A percentile compares a stretch with the other conserved stretches of the same genome.
These are phyloP conservation scores for Ganoderma resinaceum DNA, from an alignment of 1,284 basidiomycete genomes.

Conservation along the genomic window DNA sequence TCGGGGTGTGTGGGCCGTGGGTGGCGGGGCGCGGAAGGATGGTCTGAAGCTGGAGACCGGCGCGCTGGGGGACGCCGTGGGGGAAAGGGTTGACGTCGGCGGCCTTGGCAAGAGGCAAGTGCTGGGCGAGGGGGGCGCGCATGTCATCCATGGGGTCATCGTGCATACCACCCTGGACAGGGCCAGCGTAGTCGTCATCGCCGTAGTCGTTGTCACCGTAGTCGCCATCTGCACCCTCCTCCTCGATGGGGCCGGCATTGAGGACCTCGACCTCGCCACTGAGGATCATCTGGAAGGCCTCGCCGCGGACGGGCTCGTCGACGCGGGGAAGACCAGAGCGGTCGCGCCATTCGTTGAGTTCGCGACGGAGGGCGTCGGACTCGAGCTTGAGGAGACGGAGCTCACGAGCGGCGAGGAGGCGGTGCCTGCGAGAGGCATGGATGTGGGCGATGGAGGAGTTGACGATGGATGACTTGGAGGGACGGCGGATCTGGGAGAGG, in stretches of 20 bases:
- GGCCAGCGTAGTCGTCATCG: constrained; percentile 34
- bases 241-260: constrained; percentile 55
- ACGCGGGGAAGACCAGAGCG: constrained; percentile 71
- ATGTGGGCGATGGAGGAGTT: constrained; percentile 90
- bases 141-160: constrained; percentile 35
- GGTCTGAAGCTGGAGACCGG: constrained; percentile 39
- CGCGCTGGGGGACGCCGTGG: constrained; percentile 35
- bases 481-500: constrained; percentile 88
- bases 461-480: constrained; percentile 94
- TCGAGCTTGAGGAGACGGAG: constrained; percentile 79
- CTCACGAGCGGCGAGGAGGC: constrained; percentile 79
- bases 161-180: constrained; percentile 12
- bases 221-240: constrained; percentile 56
- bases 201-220: constrained; percentile 46
- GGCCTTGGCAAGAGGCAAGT: constrained; percentile 27
- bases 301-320: constrained; percentile 72
- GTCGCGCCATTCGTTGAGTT: constrained; percentile 89
- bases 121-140: constrained; percentile 31
- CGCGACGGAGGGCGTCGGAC: constrained; percentile 80
- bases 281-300: constrained; percentile 74
- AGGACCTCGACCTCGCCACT: constrained; percentile 73
- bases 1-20: constrained; percentile 36
- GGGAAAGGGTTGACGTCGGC: constrained; percentile 39
- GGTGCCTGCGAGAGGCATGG: constrained; percentile 81
- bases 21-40: constrained; percentile 38